Conservation (phyloP, 2,329 filamentous ascomycete species). For the Penicillium sp. region DNA sequence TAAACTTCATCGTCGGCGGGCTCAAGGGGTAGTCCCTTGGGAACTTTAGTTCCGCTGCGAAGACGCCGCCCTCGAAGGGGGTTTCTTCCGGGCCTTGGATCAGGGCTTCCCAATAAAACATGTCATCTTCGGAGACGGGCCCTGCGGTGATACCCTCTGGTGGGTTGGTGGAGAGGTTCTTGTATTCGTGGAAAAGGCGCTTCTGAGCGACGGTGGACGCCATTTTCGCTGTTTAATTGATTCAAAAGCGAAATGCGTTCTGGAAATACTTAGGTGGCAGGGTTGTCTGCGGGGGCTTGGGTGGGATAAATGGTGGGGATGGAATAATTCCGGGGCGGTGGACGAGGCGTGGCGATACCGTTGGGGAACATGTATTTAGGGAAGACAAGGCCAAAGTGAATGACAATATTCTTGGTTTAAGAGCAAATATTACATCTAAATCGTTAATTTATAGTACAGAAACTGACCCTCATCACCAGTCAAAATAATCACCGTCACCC, state of each 20-base stretch:
- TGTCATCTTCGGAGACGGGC: conserved; percentile 88
- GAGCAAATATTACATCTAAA: background rate
- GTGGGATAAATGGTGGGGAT: conserved; percentile 1
- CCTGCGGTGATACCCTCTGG: conserved; percentile 98
- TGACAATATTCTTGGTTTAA: background rate
- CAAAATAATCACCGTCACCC: conserved; percentile 25
- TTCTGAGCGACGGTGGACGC: conserved; percentile 57
- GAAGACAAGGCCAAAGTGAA: background rate
- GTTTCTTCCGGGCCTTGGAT: conserved; percentile 95
- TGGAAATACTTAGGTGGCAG: background rate
- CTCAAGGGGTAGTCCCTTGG: conserved; percentile 96
- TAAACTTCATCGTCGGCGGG: conserved; percentile 93
- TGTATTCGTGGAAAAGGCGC: conserved; percentile 95
- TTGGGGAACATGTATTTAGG: background rate
- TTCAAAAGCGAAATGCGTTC: background rate
- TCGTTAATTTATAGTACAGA: background rate
- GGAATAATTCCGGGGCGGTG: conserved; percentile 12
- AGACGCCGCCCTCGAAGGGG: conserved; percentile 92
- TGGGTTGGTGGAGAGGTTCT: conserved; percentile 85
- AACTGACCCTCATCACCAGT: conserved; percentile 21
- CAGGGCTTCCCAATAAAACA: conserved; percentile 92
- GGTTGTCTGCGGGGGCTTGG: background rate
- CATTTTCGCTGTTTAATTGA: conserved; percentile 33
- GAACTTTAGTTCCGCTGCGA: conserved; percentile 91
- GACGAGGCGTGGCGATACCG: background rate